These are phyloP conservation scores for Nematodospora anomalae DNA, from an alignment of 1,139 yeast genomes.

Conservation along the genomic window DNA sequence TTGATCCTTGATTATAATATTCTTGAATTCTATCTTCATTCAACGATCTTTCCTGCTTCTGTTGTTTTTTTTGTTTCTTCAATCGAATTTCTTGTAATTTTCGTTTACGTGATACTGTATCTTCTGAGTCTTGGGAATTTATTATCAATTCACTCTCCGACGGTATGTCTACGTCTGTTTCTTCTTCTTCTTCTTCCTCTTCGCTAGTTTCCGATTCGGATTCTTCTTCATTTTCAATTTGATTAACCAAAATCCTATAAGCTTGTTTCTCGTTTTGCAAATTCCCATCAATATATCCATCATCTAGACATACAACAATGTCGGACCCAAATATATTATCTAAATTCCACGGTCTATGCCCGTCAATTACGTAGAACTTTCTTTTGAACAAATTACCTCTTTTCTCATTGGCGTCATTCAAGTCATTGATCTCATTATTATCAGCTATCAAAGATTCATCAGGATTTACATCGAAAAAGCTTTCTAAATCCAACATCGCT, in stretches of 20 bases:
- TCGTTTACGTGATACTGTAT: conserved; percentile 30
- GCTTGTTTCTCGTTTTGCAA: conserved; percentile 55
- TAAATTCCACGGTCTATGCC: conserved; percentile 94
- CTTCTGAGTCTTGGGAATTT: conserved; percentile 36
- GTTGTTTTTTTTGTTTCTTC: conserved; percentile 33
- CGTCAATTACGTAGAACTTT: conserved; percentile 77
- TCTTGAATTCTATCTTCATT: conserved; percentile 68
- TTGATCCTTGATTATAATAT: conserved; percentile 82
- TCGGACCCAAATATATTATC: conserved; percentile 88
- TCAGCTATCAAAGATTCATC: conserved; percentile 34
- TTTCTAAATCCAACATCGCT: conserved; percentile 85
- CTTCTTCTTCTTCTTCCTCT: conserved; percentile 15
- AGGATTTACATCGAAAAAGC: conserved; percentile 67
- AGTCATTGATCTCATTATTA: background rate
- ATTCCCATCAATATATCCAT: conserved; percentile 68
- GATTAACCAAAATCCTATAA: conserved; percentile 47
- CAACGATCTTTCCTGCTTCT: conserved; percentile 28
- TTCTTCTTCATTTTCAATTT: conserved; percentile 27
- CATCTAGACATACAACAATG: conserved; percentile 83
- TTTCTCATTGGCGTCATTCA: conserved; percentile 5
- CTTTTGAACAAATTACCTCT: conserved; percentile 16
- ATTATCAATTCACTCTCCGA: conserved; percentile 24
- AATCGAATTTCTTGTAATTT: conserved; percentile 28
- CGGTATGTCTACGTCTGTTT: conserved; percentile 29
- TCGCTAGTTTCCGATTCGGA: conserved; percentile 18